These are phyloP conservation scores for Pseudogymnoascus sp. DNA, from an alignment of 2,329 filamentous ascomycete species.

Conservation along the genomic window DNA sequence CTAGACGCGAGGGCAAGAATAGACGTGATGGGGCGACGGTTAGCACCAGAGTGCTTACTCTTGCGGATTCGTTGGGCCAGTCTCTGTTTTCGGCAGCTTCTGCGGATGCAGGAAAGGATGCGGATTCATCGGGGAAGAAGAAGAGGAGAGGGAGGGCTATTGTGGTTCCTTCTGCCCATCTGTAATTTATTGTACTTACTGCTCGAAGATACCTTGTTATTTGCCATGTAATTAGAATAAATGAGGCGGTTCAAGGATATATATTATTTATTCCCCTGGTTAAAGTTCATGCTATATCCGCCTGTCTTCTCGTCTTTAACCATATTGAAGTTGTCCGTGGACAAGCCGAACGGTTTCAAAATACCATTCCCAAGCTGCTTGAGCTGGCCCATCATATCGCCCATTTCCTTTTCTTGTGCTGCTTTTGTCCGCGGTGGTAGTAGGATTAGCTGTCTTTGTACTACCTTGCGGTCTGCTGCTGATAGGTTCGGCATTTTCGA, in stretches of 20 bases:
- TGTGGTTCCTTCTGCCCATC: slow-evolving; percentile 40
- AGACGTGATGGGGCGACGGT: slow-evolving; percentile 88
- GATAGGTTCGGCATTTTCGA: slow-evolving; percentile 53
- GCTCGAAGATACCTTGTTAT: background rate
- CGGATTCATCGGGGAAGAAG: slow-evolving; percentile 42
- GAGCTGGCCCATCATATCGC: slow-evolving; percentile 95
- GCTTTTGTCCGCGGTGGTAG: slow-evolving; percentile 64
- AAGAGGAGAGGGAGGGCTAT: slow-evolving; percentile 42
- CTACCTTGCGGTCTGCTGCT: slow-evolving; percentile 57
- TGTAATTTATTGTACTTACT: slow-evolving; percentile 31
- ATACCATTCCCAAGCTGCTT: slow-evolving; percentile 88
- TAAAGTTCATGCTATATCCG: slow-evolving; percentile 90
- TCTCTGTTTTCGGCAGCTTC: slow-evolving; percentile 56
- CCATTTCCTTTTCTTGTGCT: slow-evolving; percentile 81
- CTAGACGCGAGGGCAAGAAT: slow-evolving; percentile 88
- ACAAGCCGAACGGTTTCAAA: slow-evolving; percentile 85
- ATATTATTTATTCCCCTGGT: slow-evolving; percentile 29
- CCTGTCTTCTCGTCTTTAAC: slow-evolving; percentile 82
- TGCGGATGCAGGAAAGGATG: slow-evolving; percentile 35
- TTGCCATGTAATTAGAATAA: background rate
- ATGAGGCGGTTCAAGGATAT: background rate
- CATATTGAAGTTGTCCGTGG: slow-evolving; percentile 92
- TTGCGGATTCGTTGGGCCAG: slow-evolving; percentile 67
- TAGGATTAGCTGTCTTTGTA: slow-evolving; percentile 55
- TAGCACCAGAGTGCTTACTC: slow-evolving; percentile 66